Percentiles rank a stretch among this genome's conserved stretches.
Conservation (phyloP, 139 green algal species). For the Eudorina sp. region DNA sequence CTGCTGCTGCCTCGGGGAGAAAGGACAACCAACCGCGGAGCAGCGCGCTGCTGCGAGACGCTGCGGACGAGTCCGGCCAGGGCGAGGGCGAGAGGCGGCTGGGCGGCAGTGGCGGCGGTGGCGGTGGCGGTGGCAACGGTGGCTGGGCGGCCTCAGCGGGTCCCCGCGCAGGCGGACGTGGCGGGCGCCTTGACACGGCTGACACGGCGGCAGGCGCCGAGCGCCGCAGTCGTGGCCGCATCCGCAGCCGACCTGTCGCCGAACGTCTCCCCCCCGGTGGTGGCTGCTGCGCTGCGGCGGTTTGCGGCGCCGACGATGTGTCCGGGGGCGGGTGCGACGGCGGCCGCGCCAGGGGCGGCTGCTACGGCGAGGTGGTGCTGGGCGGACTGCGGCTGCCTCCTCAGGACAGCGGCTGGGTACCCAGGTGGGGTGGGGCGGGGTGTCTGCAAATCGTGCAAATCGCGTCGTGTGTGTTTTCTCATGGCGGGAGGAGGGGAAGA, state of each 20-base stretch:
- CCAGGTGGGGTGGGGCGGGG: neutral
- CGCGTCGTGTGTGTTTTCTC: too few relatives aligned
- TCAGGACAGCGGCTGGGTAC: neutral
- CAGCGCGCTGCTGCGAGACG: too few relatives aligned
- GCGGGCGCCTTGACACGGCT: neutral
- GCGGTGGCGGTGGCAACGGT: neutral
- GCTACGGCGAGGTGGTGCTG: neutral
- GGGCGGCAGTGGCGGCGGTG: neutral
- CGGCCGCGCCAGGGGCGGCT: neutral
- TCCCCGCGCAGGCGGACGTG: neutral
- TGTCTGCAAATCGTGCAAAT: neutral
- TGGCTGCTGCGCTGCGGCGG: neutral
- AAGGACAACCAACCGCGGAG: too few relatives aligned
- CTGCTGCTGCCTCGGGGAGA: too few relatives aligned
- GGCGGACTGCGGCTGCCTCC: neutral
- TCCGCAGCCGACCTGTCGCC: too few relatives aligned
- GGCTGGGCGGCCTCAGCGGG: neutral
- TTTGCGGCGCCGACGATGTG: neutral
- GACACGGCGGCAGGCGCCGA: neutral
- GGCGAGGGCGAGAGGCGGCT: neutral
- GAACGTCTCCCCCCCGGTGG: neutral
- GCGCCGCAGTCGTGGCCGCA: neutral
- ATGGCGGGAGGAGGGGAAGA: too few relatives aligned
- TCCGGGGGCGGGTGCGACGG: neutral
- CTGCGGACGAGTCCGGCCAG: too few relatives aligned